Evolutionary conservation across 768 basidiomycete species (phyloP).

Genomic region (Rhizopogon sp.): DNA sequence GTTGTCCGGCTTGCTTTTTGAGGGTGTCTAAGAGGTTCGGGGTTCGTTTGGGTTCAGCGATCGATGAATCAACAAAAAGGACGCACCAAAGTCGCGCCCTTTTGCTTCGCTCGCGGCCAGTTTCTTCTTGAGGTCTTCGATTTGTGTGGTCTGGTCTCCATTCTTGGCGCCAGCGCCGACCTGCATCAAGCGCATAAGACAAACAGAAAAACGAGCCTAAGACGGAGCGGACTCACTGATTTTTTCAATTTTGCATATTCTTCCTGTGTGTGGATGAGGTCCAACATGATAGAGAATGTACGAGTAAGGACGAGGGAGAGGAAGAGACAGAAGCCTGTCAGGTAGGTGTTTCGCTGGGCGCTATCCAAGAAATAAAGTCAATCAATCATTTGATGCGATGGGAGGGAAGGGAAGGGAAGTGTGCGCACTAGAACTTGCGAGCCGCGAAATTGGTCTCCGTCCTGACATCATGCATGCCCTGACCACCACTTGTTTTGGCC

Average conservation of each 20-base stretch:
- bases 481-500: slow-evolving; percentile 47
- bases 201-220: too few relatives aligned
- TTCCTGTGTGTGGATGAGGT: slow-evolving; percentile 87
- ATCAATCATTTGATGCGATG: background rate
- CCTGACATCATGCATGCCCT: slow-evolving; percentile 52
- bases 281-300: slow-evolving; percentile 87
- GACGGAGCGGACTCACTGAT: slow-evolving; percentile 23
- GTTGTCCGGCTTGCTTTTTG: slow-evolving; percentile 78
- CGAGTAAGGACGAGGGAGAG: slow-evolving; percentile 92
- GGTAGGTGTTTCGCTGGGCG: slow-evolving; percentile 86
- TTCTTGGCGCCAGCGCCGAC: slow-evolving; percentile 28
- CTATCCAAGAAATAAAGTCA: slow-evolving; percentile 29
- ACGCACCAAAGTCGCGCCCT: slow-evolving; percentile 61
- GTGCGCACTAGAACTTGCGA: slow-evolving; percentile 84
- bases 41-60: background rate
- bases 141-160: slow-evolving; percentile 31
- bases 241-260: slow-evolving; percentile 82
- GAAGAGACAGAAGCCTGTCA: slow-evolving; percentile 93
- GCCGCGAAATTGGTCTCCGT: slow-evolving; percentile 88
- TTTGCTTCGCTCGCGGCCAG: slow-evolving; percentile 53
- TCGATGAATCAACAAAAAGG: background rate
- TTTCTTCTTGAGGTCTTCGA: slow-evolving; percentile 66
- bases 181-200: slow-evolving; percentile 13
- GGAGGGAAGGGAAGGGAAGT: background rate
- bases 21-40: slow-evolving; percentile 50